phyloP scores from a whole-genome alignment of 1,139 yeast genomes.

The Lodderomyces elongisporus region DNA sequence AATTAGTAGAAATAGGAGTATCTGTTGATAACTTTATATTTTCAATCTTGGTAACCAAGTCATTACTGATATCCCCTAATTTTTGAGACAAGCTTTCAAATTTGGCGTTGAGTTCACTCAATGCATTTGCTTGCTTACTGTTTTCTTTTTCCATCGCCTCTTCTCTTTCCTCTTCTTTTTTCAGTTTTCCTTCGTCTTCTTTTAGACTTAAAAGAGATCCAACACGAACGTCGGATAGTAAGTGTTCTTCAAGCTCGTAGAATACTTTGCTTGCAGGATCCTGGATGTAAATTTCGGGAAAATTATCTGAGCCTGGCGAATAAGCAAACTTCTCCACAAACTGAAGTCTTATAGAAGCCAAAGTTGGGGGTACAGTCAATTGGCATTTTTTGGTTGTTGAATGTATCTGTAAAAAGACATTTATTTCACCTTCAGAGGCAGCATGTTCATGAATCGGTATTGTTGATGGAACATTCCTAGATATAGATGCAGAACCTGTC shows the following conservation, averaged over 20 bases:
- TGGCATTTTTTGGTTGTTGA: constrained; percentile 16
- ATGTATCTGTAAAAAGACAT: constrained; percentile 33
- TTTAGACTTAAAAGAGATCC: constrained; percentile 61
- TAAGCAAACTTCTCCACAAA: constrained; percentile 88
- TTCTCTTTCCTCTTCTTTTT: constrained; percentile 1
- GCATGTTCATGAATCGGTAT: not conserved
- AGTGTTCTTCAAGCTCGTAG: constrained; percentile 76
- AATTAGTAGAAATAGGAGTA: constrained; percentile 10
- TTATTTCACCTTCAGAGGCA: constrained; percentile 2
- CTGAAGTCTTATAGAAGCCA: constrained; percentile 62
- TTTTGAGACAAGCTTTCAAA: constrained; percentile 27
- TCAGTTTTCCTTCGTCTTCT: constrained; percentile 31
- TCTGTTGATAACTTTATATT: constrained; percentile 22
- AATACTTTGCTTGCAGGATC: constrained; percentile 57
- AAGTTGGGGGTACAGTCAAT: constrained; percentile 48
- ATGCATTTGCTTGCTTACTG: constrained; percentile 15
- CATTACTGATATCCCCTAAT: constrained; percentile 24
- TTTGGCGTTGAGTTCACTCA: constrained; percentile 17
- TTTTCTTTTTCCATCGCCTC: too few species aligned
- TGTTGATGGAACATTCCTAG: not conserved
- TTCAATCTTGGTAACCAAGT: constrained; percentile 20
- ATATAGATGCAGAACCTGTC: too few species aligned
- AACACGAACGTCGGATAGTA: constrained; percentile 51
- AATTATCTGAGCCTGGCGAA: constrained; percentile 63
- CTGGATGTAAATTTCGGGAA: constrained; percentile 77